A percentile compares a stretch with the other conserved stretches of the same genome.
Conservation (phyloP, 2,329 filamentous ascomycete species). For the Colletotrichum agaves region DNA sequence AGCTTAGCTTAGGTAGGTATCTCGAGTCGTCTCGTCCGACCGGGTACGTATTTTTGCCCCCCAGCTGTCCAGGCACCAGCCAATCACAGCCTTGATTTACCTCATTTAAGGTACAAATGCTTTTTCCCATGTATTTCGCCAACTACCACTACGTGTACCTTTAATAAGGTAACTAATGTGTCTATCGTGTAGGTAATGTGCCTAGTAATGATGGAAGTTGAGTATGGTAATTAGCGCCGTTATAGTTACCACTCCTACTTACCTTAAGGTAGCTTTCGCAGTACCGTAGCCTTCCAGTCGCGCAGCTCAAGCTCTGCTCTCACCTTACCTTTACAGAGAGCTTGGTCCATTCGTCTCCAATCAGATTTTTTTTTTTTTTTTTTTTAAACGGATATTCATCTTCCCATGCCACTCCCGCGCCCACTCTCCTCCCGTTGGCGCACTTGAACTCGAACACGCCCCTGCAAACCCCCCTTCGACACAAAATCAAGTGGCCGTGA, state of each 20-base stretch:
- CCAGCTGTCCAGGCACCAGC: background rate
- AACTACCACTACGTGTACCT: too few relatives aligned
- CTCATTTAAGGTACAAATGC: too few relatives aligned
- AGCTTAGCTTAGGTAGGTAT: background rate
- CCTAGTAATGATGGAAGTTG: too few relatives aligned
- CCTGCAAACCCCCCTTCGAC: slow-evolving; percentile 13
- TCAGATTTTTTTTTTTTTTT: background rate
- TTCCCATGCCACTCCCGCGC: background rate
- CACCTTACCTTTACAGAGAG: background rate
- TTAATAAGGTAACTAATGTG: too few relatives aligned
- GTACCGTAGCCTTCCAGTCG: background rate
- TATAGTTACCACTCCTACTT: too few relatives aligned
- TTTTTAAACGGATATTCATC: background rate
- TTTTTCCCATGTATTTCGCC: too few relatives aligned
- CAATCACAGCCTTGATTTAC: background rate
- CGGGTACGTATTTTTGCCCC: background rate
- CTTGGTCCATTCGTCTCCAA: background rate
- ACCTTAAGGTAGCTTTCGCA: too few relatives aligned
- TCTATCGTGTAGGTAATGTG: too few relatives aligned
- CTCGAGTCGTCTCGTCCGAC: background rate
- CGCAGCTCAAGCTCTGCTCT: background rate
- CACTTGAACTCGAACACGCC: slow-evolving; percentile 30
- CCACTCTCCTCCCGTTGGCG: background rate
- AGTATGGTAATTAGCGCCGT: too few relatives aligned
- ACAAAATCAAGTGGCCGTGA: slow-evolving; percentile 12